These are phyloP conservation scores for Entrophospora sp. DNA, from an alignment of 192 early-diverging fungal genomes.

Conservation along the genomic window DNA sequence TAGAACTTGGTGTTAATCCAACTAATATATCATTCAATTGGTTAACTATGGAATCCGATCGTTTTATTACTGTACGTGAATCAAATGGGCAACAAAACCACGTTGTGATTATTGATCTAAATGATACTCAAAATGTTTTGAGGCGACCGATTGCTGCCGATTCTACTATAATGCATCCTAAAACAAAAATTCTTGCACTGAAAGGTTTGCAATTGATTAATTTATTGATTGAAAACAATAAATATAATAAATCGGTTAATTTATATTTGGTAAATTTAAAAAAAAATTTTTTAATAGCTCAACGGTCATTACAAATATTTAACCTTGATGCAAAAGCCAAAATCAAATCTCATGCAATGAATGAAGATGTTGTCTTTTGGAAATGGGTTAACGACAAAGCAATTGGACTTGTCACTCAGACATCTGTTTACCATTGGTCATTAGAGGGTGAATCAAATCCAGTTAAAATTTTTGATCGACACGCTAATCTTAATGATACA, in stretches of 20 bases:
- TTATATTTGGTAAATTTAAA: neutral
- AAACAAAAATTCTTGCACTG: constrained; percentile 86
- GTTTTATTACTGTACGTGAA: constrained; percentile 96
- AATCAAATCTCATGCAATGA: constrained; percentile 87
- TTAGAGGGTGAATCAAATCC: constrained; percentile 85
- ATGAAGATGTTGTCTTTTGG: constrained; percentile 91
- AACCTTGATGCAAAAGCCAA: constrained; percentile 94
- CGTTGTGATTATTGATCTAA: constrained; percentile 93
- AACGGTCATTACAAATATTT: constrained; percentile 90
- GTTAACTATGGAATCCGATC: constrained; percentile 95
- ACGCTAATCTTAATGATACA: constrained; percentile 66
- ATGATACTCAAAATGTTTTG: constrained; percentile 69
- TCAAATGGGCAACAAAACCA: constrained; percentile 35
- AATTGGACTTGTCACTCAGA: constrained; percentile 82
- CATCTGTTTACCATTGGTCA: constrained; percentile 92
- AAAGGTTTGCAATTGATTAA: constrained; percentile 56
- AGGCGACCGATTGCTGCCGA: constrained; percentile 94
- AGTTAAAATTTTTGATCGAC: constrained; percentile 88
- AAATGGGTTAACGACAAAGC: constrained; percentile 87
- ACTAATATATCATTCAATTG: constrained; percentile 95
- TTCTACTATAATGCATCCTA: constrained; percentile 97
- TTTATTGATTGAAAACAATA: neutral
- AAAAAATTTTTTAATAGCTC: constrained; percentile 45
- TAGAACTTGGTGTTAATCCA: constrained; percentile 79
- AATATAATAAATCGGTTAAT: neutral